These are phyloP conservation scores for Jamesozyma spencerorum DNA, from an alignment of 805 yeast species.

Conservation along the genomic window DNA sequence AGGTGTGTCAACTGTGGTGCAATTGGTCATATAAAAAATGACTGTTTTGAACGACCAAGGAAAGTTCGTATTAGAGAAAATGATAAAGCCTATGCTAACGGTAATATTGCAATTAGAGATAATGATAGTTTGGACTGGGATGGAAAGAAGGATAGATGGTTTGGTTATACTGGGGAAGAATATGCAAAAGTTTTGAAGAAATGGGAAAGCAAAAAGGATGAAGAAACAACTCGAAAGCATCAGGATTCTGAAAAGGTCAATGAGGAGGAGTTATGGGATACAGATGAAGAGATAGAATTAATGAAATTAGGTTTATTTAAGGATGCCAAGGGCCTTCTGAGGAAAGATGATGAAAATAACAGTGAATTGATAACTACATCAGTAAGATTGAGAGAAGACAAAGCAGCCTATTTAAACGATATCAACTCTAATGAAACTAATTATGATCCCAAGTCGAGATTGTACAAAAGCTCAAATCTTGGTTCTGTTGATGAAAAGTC, in stretches of 20 bases:
- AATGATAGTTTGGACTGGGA: slow-evolving; percentile 41
- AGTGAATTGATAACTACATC: slow-evolving; percentile 15
- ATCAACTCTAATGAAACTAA: slow-evolving; percentile 37
- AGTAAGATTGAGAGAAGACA: slow-evolving; percentile 63
- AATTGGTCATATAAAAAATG: slow-evolving; percentile 38
- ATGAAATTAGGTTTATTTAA: slow-evolving; percentile 32
- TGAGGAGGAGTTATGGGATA: slow-evolving; percentile 26
- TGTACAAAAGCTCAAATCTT: slow-evolving; percentile 26
- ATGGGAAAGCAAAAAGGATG: slow-evolving; percentile 32
- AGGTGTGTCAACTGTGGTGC: slow-evolving; percentile 54
- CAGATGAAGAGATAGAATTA: slow-evolving; percentile 38
- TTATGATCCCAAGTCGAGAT: slow-evolving; percentile 48
- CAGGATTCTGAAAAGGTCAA: slow-evolving; percentile 8
- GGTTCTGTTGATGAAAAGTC: slow-evolving; percentile 33
- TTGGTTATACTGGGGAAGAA: slow-evolving; percentile 59
- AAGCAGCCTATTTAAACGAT: slow-evolving; percentile 57
- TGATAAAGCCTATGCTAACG: slow-evolving; percentile 24
- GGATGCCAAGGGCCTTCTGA: slow-evolving; percentile 14
- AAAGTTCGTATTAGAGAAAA: slow-evolving; percentile 24
- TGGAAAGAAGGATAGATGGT: slow-evolving; percentile 72
- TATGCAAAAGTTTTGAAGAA: slow-evolving; percentile 43
- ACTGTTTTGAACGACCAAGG: slow-evolving; percentile 52
- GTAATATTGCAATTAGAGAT: slow-evolving; percentile 15
- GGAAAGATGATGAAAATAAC: slow-evolving; percentile 14
- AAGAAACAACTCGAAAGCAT: slow-evolving; percentile 5